phyloP scores from a whole-genome alignment of 1,284 basidiomycete species.

The Ustilago esculenta region DNA sequence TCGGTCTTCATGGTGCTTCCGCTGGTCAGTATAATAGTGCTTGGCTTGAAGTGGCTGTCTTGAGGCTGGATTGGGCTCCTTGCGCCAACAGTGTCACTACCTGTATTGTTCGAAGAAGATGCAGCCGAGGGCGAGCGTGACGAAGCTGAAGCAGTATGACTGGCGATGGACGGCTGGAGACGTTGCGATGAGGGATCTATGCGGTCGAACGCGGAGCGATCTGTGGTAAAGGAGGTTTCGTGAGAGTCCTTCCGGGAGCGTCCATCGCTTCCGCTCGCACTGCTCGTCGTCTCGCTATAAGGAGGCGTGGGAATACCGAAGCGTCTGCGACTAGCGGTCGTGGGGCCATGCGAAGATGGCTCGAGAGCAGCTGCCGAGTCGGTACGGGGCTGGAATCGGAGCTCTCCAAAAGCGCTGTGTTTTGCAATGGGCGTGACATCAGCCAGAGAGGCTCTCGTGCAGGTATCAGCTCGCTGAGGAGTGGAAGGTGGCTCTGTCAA shows the following conservation, averaged over 20 bases:
- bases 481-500: background rate
- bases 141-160: background rate
- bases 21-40: background rate
- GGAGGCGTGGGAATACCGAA: conserved; percentile 43
- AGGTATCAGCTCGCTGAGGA: background rate
- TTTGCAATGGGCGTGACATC: background rate
- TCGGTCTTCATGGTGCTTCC: background rate
- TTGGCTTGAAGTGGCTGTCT: conserved; percentile 6
- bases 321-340: background rate
- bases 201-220: background rate
- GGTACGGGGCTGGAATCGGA: conserved; percentile 8
- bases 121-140: conserved; percentile 30
- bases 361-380: background rate
- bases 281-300: conserved; percentile 40
- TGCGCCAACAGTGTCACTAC: conserved; percentile 35
- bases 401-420: conserved; percentile 6
- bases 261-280: conserved; percentile 27
- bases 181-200: background rate
- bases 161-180: background rate
- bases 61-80: conserved; percentile 19
- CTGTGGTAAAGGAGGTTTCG: conserved; percentile 6
- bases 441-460: background rate
- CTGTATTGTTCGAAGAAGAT: conserved; percentile 33
- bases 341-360: background rate
- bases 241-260: conserved; percentile 25